Evolutionary conservation across 2,329 filamentous ascomycete genomes (phyloP).

Genomic region (Fusarium cicatricum): DNA sequence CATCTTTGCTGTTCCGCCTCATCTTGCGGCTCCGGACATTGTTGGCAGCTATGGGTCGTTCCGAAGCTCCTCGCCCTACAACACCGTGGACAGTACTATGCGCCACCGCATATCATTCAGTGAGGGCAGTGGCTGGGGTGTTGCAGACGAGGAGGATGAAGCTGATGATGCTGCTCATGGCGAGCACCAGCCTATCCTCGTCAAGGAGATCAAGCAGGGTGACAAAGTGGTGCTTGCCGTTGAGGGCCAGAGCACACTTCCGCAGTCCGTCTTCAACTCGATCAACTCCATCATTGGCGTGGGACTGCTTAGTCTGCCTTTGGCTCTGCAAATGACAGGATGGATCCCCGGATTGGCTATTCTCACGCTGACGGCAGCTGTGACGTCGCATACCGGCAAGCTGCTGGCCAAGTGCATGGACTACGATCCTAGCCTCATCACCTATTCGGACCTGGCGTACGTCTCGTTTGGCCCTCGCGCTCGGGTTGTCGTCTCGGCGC

Average conservation of each 20-base stretch:
- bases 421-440: conserved; percentile 83
- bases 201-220: conserved; percentile 89
- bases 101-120: conserved; percentile 57
- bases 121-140: conserved; percentile 43
- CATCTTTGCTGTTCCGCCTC: conserved; percentile 66
- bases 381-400: conserved; percentile 87
- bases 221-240: conserved; percentile 85
- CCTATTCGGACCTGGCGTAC: conserved; percentile 92
- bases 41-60: conserved; percentile 74
- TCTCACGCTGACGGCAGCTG: conserved; percentile 74
- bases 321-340: conserved; percentile 86
- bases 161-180: conserved; percentile 55
- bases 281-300: conserved; percentile 94
- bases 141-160: conserved; percentile 49
- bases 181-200: conserved; percentile 78
- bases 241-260: conserved; percentile 92
- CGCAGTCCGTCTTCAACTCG: conserved; percentile 96
- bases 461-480: conserved; percentile 87
- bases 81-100: conserved; percentile 56
- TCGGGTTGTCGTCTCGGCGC: conserved; percentile 79
- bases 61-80: conserved; percentile 57
- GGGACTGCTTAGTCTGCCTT: conserved; percentile 85
- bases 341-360: conserved; percentile 85
- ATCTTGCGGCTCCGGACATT: conserved; percentile 72
- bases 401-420: conserved; percentile 89